phyloP scores from a whole-genome alignment of 495 filamentous ascomycete genomes.

The Saxophila tyrrhenica region DNA sequence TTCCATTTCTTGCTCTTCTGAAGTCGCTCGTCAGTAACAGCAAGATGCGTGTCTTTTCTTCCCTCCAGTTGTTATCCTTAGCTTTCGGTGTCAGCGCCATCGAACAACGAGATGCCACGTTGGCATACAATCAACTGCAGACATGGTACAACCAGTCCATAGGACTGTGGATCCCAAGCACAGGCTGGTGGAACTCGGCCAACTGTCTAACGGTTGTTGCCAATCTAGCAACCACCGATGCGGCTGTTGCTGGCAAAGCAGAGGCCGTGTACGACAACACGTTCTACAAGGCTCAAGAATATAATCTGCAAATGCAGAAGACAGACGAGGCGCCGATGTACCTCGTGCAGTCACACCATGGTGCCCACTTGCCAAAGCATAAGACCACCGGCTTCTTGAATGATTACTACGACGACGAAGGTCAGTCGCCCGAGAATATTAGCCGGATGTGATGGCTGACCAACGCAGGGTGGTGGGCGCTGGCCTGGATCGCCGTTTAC shows the following conservation, averaged over 20 bases:
- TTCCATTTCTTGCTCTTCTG: not conserved
- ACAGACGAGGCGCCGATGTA: not conserved
- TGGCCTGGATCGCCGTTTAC: constrained; percentile 27
- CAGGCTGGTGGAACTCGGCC: constrained; percentile 20
- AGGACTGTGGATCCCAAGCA: constrained; percentile 16
- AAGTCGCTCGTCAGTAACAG: not conserved
- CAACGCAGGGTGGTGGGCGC: constrained; percentile 13
- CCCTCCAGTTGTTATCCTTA: not conserved
- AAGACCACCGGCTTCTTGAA: constrained; percentile 13
- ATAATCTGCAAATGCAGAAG: constrained; percentile 18
- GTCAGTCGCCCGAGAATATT: no score
- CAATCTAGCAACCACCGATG: constrained; percentile 15
- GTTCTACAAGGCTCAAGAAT: constrained; percentile 7
- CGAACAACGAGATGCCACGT: constrained; percentile 6
- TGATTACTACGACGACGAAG: constrained; percentile 15
- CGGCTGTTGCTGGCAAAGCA: constrained; percentile 6
- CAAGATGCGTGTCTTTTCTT: not conserved
- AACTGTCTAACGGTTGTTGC: constrained; percentile 21
- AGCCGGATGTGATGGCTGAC: no score
- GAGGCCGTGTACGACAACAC: constrained; percentile 14
- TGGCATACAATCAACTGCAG: constrained; percentile 12
- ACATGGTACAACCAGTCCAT: constrained; percentile 19
- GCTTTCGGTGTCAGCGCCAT: not conserved
- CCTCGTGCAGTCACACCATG: constrained; percentile 2
- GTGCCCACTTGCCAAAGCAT: not conserved